Base-by-base conservation (phyloP, 2,329 filamentous ascomycete genomes). In the Hypoxylon sp. region DNA sequence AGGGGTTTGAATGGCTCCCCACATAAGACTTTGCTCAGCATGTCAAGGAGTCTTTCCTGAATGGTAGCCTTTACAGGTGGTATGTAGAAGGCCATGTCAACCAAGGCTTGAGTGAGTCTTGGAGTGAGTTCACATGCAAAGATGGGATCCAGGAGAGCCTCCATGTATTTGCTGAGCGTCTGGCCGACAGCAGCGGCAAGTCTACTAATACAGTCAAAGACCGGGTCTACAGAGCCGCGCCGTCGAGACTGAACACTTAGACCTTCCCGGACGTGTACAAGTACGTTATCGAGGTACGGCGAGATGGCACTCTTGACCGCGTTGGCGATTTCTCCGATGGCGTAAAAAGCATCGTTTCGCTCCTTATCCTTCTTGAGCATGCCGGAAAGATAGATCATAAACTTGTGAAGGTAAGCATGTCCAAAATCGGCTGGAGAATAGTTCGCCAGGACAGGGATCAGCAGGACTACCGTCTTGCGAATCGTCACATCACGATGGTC, bases 11-110 rank as follows among this genome's bases (percentile, higher is more conserved):
- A 99, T 1, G 94, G 92, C 72, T 96, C 92, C 2, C 95, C 94
- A 69, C 94, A 97, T 1, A 99, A 87, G 2, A 98, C 95, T 70
- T 95, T 89, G 79, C 96, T 98, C 41, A 99, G 87, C 87, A 99
- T 94, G 76, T 99, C 94, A 11, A 99, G 86, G 23, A 99, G 83
- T 73, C 96, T 91, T 75, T 98, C 95, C 77, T 99, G 96, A 43
- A 99, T 98, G 5, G 90, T 94, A 1, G 92, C 87, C 77, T 97
- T 96, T 63, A 98, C 93, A 0, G 97, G 94, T 0, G 95, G 96
- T 50, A 99, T 98, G 77, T 99, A 98, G 77, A 98, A 97, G 28
- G 96, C 96, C 93, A 99, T 98, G 76, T 99, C 97, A 21, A 98
- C 94, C 59, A 99, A 84, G 2, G 97, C 97, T 78, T 98, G 94